A percentile compares a stretch with the other conserved stretches of the same genome.
Evolutionary conservation across 164 flowering plant genomes (phyloP).

Genomic region (Warburgia ugandensis): DNA sequence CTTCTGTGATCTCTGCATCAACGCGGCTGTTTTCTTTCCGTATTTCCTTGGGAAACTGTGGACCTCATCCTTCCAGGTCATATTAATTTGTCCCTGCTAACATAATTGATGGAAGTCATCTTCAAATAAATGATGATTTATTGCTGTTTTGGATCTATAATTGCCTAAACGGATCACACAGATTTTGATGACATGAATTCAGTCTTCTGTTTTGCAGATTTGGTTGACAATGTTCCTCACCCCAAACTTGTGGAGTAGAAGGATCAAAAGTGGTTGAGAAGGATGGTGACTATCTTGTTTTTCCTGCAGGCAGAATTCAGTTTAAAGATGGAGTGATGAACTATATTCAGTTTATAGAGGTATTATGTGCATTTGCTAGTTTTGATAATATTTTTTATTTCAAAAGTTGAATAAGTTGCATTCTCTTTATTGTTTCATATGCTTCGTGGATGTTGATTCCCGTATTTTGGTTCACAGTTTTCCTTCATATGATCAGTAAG

Average conservation of each 20-base stretch:
- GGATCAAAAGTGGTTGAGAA: slow-evolving; percentile 83
- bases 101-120: too few relatives aligned
- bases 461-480: too few relatives aligned
- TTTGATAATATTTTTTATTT: background rate
- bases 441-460: too few relatives aligned
- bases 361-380: slow-evolving; percentile 11
- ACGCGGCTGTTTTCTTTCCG: too few relatives aligned
- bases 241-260: slow-evolving; percentile 92
- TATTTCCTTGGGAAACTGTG: too few relatives aligned
- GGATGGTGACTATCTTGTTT: slow-evolving; percentile 57
- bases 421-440: background rate
- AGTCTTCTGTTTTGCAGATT: slow-evolving; percentile 35
- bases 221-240: slow-evolving; percentile 96
- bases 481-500: too few relatives aligned
- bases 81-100: background rate
- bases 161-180: background rate
- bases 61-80: too few relatives aligned
- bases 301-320: slow-evolving; percentile 98
- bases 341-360: slow-evolving; percentile 66
- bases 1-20: background rate
- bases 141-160: background rate
- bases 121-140: too few relatives aligned
- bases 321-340: slow-evolving; percentile 66
- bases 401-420: too few relatives aligned
- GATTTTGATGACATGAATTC: background rate